Evolutionary conservation across 208 protist species (phyloP).

Genomic region (Leishmania braziliensis): DNA sequence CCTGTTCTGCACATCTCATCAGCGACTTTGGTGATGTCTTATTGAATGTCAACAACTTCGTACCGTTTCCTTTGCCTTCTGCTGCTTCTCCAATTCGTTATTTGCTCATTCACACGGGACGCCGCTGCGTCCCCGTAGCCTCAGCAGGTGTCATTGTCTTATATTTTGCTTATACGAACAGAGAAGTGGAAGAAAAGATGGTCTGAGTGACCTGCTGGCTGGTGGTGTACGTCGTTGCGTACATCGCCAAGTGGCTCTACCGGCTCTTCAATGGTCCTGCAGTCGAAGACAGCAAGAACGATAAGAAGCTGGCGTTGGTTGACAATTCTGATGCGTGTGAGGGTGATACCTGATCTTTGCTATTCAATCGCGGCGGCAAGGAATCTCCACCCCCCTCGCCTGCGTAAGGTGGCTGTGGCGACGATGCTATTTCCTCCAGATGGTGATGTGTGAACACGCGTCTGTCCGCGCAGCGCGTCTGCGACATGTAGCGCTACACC

Average conservation of each 20-base stretch:
- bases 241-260: slow-evolving; percentile 42
- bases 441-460: neutral
- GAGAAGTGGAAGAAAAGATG: slow-evolving; percentile 11
- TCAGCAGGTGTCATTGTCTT: neutral
- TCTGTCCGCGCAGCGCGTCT: neutral
- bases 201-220: slow-evolving; percentile 60
- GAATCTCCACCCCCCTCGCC: slow-evolving; percentile 19
- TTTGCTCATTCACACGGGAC: neutral
- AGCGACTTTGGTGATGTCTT: neutral
- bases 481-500: neutral
- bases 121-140: neutral
- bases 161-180: neutral
- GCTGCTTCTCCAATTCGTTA: neutral
- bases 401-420: slow-evolving; percentile 18
- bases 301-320: neutral
- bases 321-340: slow-evolving; percentile 15
- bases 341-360: slow-evolving; percentile 27
- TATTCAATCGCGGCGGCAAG: slow-evolving; percentile 27
- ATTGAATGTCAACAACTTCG: too few species aligned
- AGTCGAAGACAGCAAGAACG: slow-evolving; percentile 18
- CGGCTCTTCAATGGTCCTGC: slow-evolving; percentile 8
- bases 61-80: neutral
- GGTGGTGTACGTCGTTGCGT: slow-evolving; percentile 54
- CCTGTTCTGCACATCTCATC: neutral
- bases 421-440: neutral